Base-by-base conservation (phyloP, 2,329 filamentous ascomycete species). In the Metarhizium guizhouense region DNA sequence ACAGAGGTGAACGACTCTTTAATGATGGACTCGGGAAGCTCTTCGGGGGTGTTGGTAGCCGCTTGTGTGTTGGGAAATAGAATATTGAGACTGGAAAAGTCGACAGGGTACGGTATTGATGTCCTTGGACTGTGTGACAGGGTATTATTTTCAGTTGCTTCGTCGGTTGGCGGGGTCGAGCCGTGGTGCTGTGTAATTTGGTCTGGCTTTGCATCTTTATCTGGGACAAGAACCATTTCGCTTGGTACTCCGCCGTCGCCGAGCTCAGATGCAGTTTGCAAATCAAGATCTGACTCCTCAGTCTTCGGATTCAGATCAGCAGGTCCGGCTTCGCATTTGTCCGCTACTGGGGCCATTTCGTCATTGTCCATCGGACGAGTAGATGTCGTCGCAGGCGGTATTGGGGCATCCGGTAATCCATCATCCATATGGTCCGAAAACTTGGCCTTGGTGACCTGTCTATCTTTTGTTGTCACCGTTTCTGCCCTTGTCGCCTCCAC, bases 1-100 rank as follows among this genome's bases (percentile, higher is more conserved):
- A 78, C 76, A 2, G 75, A 72, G 4, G 72, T 70, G 57, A 84
- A 84, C 32, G 72, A 79, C 63, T 85, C 80, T 34, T 66, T 67
- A 18, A 81, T 72, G 48, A 79, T 65, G 34, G 71, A 67, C 34
- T 81, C 79, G 0, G 79, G 68, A 0, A 81, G 60, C 3, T 62
- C 63, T 47, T 69, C 70, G 1, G 70, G 62, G 0, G 72, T 64
- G 1, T 62, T 59, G 25, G 66, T 64, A 6, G 55, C 55, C 2
- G 62, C 29, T 16, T 60, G 56, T 1, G 61, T 63, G 11, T 57
- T 59, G 1, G 65, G 70, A 53, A 71, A 71, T 4, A 76, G 62
- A 1, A 60, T 57, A 32, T 71, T 67, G 0, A 74, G 59, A 4
- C 66, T 62, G 4, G 67, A 58, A n/a, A 70, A 51, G 53, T 74